Evolutionary conservation across 805 yeast species (phyloP).

Genomic region (Wickerhamiella musiphila): DNA sequence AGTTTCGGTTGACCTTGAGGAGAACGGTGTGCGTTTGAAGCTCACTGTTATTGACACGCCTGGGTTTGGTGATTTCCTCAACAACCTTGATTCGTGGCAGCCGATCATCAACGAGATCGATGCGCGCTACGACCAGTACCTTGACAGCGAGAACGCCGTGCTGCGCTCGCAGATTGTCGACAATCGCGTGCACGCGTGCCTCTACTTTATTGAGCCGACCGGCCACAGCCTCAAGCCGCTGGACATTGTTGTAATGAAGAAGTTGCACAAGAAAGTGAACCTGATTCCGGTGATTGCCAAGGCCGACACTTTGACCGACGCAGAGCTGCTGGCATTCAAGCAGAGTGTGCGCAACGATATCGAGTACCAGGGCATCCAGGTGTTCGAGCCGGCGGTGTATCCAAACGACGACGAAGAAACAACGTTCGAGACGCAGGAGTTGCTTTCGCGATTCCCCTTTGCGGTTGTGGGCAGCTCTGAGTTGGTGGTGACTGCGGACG

Average conservation of each 20-base stretch:
- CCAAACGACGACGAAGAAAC: conserved; percentile 80
- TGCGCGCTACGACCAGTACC: conserved; percentile 65
- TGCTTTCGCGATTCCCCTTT: conserved; percentile 65
- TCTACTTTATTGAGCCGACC: conserved; percentile 92
- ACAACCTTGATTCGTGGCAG: conserved; percentile 66
- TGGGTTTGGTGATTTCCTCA: conserved; percentile 84
- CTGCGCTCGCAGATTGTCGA: conserved; percentile 58
- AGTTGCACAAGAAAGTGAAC: conserved; percentile 79
- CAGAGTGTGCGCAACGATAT: conserved; percentile 63
- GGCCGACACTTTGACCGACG: conserved; percentile 81
- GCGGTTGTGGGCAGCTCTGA: conserved; percentile 85
- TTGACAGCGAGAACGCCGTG: conserved; percentile 77
- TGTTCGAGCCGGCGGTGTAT: conserved; percentile 62
- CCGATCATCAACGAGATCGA: conserved; percentile 86
- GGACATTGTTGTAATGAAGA: conserved; percentile 76
- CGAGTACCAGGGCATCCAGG: conserved; percentile 48
- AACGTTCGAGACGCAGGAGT: conserved; percentile 40
- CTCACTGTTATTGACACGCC: conserved; percentile 78
- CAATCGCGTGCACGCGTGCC: conserved; percentile 78
- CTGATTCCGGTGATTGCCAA: conserved; percentile 90
- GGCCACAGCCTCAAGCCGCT: conserved; percentile 83
- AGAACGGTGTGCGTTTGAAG: conserved; percentile 77
- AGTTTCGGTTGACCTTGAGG: conserved; percentile 61
- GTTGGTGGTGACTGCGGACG: conserved; percentile 49
- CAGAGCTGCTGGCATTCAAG: conserved; percentile 65